A percentile compares a stretch with the other conserved stretches of the same genome.
These are phyloP conservation scores for Ormosia semicastrata DNA, from an alignment of 306 rosid species.

Conservation along the genomic window DNA sequence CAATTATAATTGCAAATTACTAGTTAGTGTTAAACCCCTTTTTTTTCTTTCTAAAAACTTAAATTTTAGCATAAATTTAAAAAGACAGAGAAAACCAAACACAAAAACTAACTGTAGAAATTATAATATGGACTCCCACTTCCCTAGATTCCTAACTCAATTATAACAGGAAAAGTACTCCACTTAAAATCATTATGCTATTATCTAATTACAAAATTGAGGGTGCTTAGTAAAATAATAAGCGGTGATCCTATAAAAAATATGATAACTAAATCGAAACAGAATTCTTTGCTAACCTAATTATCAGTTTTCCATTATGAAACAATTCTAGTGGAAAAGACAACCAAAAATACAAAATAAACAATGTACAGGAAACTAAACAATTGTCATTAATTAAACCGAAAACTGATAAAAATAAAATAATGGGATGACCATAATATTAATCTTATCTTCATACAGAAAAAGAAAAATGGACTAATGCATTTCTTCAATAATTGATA, in stretches of 20 bases:
- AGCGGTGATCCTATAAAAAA: not conserved
- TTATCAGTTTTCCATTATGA: not conserved
- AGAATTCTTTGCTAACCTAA: not conserved
- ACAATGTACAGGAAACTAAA: not conserved
- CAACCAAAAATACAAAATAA: not conserved
- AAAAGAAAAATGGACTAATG: not conserved
- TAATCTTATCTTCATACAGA: conserved; percentile 11
- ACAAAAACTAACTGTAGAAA: not conserved
- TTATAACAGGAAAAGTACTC: not conserved
- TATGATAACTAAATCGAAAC: not conserved
- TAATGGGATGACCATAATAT: conserved; percentile 7
- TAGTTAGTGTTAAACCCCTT: too few species aligned
- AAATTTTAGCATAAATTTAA: not conserved
- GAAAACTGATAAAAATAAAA: not conserved
- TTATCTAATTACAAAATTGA: not conserved
- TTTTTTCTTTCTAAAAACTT: not conserved
- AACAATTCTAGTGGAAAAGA: not conserved
- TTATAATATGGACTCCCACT: not conserved
- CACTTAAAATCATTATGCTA: not conserved
- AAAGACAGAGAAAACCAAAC: not conserved
- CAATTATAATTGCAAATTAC: too few species aligned
- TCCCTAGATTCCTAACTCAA: not conserved
- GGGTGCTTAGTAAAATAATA: not conserved
- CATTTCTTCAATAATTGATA: conserved; percentile 36
- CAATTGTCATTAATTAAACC: not conserved